Evolutionary conservation across 257 asterid species (phyloP).

Genomic region (Henckelia pumila): DNA sequence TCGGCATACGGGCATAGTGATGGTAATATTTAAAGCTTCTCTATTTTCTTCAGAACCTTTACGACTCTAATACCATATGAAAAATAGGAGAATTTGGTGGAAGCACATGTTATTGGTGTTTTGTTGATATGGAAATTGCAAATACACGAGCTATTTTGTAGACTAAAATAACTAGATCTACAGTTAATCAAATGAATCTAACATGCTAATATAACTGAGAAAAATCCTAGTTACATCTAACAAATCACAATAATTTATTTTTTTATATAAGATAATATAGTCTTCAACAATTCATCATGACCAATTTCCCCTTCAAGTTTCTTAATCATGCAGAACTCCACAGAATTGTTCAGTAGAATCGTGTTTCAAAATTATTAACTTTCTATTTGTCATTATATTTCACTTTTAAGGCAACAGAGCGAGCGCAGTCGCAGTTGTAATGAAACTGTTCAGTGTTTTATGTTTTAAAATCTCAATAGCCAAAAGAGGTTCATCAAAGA

Average conservation of each 20-base stretch:
- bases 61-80: no score
- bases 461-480: no score
- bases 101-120: no score
- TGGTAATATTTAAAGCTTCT: background rate
- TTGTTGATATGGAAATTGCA: no score
- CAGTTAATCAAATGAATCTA: background rate
- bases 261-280: background rate
- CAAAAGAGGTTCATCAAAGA: background rate
- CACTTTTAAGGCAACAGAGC: background rate
- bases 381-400: background rate
- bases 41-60: no score
- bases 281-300: background rate
- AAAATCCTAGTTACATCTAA: background rate
- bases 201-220: background rate
- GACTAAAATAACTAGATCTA: background rate
- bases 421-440: background rate
- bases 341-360: background rate
- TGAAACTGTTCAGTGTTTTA: background rate
- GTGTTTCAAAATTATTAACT: background rate
- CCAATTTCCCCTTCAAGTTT: background rate
- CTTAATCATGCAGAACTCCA: background rate
- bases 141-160: no score
- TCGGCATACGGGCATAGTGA: background rate
- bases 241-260: background rate
- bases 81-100: no score